Evolutionary conservation across 2,329 filamentous ascomycete species (phyloP), one percentile per base, ranked within the genome.

Genomic region (Plectosphaerella sp.): DNA sequence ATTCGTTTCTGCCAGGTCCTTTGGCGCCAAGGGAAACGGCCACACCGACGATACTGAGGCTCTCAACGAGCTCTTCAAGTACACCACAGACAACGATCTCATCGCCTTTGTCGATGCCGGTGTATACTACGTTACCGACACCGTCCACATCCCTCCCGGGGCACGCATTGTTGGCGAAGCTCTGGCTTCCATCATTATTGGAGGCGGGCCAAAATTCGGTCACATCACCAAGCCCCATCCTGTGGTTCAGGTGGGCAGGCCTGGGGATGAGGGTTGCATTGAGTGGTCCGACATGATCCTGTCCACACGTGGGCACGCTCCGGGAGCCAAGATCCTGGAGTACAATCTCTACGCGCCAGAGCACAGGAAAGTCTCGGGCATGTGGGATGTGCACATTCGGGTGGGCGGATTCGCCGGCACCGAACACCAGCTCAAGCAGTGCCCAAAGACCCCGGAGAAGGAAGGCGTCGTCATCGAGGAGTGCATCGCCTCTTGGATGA

Each of bases 301-400:
- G 14, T 83, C 83, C 51, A 89, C 86, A 0, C 76, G 82, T 52
- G 88, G 88, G 1, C 70, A 84, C 24, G 76, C 84, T 8, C 76
- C 83, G 1, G 89, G 89, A 5, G 88, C 88, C 1, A 75, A 86
- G 8, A 71, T 91, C 7, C 82, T 91, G 53, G 78, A 92, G 63
- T 91, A 85, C 75, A 92, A 92, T 64, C 72, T 91, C 15, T 77
- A 75, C 48, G 75, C 75, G 15, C 74, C 76, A 14, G n/a, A 43
- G 11, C n/a, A 18, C 5, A 43, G 18, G n/a, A 43, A 43, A 12
- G n/a, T 20, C n/a, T 72, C 72, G 8, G 83, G 82, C 5, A 76
- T 87, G 67, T 93, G 88, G 88, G 89, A 92, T 63, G 81, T 87
- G 11, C 88, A 93, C 68, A 82, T 88, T 62, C 84, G 89, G 57